Evolutionary conservation across 176 grass and related monocot species (phyloP).

Genomic region (Secale cereale): DNA sequence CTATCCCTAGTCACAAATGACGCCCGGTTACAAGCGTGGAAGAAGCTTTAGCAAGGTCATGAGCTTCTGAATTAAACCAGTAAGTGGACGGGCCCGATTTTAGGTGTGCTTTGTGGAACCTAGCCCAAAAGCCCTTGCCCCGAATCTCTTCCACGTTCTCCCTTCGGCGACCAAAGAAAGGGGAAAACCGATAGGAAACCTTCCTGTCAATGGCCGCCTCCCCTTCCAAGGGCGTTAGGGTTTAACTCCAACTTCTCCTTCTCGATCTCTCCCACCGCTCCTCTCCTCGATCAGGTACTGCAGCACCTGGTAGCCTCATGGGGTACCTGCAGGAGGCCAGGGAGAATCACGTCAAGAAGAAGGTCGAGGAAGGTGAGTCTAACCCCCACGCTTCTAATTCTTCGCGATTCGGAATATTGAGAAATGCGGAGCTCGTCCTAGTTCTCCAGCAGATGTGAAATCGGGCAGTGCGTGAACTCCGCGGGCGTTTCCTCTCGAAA

Average conservation of each 20-base stretch:
- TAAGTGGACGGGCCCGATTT: neutral
- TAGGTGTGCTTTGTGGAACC: neutral
- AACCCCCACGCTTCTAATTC: neutral
- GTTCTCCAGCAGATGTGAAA: neutral
- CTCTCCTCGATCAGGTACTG: neutral
- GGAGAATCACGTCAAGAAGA: constrained; percentile 98
- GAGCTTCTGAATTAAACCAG: too few relatives aligned
- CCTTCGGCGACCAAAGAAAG: neutral
- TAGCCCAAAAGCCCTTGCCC: neutral
- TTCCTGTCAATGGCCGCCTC: constrained; percentile 27
- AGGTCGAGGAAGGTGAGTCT: constrained; percentile 86
- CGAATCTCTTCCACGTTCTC: constrained; percentile 13
- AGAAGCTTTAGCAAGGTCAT: too few relatives aligned
- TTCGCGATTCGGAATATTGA: constrained; percentile 2
- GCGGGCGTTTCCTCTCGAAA: neutral
- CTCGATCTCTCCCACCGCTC: constrained; percentile 1
- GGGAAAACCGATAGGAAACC: neutral
- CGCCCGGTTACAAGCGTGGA: too few relatives aligned
- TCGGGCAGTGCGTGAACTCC: neutral
- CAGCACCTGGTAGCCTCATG: constrained; percentile 25
- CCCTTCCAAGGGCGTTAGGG: constrained; percentile 33
- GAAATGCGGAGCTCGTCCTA: neutral
- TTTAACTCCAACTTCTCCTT: constrained; percentile 24
- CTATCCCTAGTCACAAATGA: too few relatives aligned
- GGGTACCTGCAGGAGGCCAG: constrained; percentile 91